Evolutionary conservation across 2,329 filamentous ascomycete genomes (phyloP), one percentile per base, ranked within the genome.

Genomic region (Trichothecium roseum): DNA sequence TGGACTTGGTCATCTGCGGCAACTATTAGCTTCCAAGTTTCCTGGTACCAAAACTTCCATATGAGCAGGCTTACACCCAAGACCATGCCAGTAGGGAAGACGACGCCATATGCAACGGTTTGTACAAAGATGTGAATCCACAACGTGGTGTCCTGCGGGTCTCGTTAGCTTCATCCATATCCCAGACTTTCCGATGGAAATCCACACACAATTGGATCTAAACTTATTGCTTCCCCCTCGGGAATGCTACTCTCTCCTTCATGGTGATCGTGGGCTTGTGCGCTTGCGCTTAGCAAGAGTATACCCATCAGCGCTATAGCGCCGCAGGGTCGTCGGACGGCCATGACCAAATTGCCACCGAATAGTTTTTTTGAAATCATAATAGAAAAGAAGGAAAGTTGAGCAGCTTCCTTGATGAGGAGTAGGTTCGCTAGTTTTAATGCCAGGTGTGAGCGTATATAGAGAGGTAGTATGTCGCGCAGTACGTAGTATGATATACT

Each of bases 11-110:
- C 40, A 98, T 88, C 81, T 93, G 55, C 15, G 7, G 10, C 18
- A 14, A 18, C 16, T 14, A 8, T 29, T 5, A 35, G 22, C 5
- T 24, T 14, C 6, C 31, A 4, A 20, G 31, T n/a, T 17, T 20
- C 3, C 10, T 33, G 15, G 12, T 18, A 37, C 7, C 29, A 16
- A 31, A 15, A 10, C 9, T 18, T 20, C 22, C 12, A 28, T 15
- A 14, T 18, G 14, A 28, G 4, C 16, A 17, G 32, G 63, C 81
- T 50, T 74, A 91, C 84, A 40, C 89, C 89, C 14, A 95, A 67
- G 29, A 96, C 87, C 89, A 98, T 96, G 48, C 91, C 91, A 13
- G 85, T 70, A 9, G 91, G 91, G 52, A 94, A 96, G 40, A 96
- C 74, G 47, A 98, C 69, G 42, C 91, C 91, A 67, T 93, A 96